A percentile compares a stretch with the other conserved stretches of the same genome.
These are phyloP conservation scores for Neurospora sp. DNA, from an alignment of 495 filamentous ascomycete species.

Conservation along the genomic window DNA sequence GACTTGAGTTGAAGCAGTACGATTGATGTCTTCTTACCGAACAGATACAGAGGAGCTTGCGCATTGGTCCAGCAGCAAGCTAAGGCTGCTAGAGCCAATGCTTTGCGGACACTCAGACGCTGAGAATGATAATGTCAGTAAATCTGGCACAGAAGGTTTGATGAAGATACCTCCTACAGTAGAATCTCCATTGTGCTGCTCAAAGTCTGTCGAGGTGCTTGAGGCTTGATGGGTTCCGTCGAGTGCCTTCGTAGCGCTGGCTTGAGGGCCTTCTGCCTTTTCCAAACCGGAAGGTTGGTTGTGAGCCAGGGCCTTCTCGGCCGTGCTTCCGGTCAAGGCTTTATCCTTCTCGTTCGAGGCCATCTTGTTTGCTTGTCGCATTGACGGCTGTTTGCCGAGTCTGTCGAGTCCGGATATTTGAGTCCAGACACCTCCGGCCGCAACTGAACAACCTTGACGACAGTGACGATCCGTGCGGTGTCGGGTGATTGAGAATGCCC, in stretches of 20 bases:
- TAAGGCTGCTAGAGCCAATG: slow-evolving; percentile 15
- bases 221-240: not conserved
- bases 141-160: not conserved
- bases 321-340: not conserved
- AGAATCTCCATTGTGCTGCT: not conserved
- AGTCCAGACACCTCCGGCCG: not conserved
- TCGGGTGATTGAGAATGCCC: not conserved
- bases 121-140: not conserved
- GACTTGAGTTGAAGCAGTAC: not conserved
- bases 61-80: slow-evolving; percentile 21
- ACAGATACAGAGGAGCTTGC: slow-evolving; percentile 20
- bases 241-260: not conserved
- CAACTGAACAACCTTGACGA: not conserved
- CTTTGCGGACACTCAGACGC: not conserved
- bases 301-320: not conserved
- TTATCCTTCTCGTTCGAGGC: not conserved
- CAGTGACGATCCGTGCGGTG: not conserved
- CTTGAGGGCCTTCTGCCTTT: not conserved
- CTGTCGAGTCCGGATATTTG: not conserved
- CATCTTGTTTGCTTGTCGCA: not conserved
- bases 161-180: not conserved
- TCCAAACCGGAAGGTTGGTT: not conserved
- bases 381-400: not conserved
- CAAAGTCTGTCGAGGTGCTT: not conserved
- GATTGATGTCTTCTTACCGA: slow-evolving; percentile 5